Conservation (phyloP, 805 yeast genomes). For the Ogataea degrootiae region DNA sequence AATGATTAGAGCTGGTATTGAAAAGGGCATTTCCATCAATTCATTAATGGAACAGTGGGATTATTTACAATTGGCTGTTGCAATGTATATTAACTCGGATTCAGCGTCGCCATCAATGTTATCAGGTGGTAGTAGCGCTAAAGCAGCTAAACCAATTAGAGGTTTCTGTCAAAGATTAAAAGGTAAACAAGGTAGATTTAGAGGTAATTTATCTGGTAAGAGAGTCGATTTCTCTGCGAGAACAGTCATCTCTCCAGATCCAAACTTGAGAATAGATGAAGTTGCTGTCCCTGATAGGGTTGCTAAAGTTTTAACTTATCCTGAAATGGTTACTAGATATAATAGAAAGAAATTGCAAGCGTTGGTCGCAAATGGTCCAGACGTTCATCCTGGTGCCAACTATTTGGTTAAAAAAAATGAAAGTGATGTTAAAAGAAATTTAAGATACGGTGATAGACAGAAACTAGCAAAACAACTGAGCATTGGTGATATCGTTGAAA, state of each 20-base stretch:
- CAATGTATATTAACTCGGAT: conserved; percentile 96
- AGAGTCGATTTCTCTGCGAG: conserved; percentile 98
- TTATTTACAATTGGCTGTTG: conserved; percentile 88
- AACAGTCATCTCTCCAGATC: conserved; percentile 98
- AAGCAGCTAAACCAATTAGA: conserved; percentile 74
- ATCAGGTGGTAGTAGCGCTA: conserved; percentile 56
- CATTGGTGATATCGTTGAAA: conserved; percentile 90
- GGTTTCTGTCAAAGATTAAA: conserved; percentile 96
- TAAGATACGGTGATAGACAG: conserved; percentile 81
- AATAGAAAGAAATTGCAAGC: conserved; percentile 73
- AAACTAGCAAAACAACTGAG: conserved; percentile 71
- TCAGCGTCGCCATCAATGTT: conserved; percentile 76
- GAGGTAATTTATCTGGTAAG: conserved; percentile 97
- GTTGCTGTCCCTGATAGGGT: conserved; percentile 98
- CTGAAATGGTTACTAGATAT: conserved; percentile 89
- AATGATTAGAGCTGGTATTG: conserved; percentile 88
- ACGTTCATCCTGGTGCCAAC: conserved; percentile 93
- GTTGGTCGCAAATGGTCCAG: conserved; percentile 80
- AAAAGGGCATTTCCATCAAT: conserved; percentile 88
- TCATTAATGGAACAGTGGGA: conserved; percentile 99
- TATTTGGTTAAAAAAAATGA: conserved; percentile 81
- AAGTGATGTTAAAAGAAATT: conserved; percentile 74
- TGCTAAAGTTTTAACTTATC: conserved; percentile 92
- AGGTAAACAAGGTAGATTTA: conserved; percentile 98
- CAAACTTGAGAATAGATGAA: conserved; percentile 89